Percentiles rank a stretch among this genome's conserved stretches.
Conservation (phyloP, 208 protist species). For the Acanthamoeba triangularis region DNA sequence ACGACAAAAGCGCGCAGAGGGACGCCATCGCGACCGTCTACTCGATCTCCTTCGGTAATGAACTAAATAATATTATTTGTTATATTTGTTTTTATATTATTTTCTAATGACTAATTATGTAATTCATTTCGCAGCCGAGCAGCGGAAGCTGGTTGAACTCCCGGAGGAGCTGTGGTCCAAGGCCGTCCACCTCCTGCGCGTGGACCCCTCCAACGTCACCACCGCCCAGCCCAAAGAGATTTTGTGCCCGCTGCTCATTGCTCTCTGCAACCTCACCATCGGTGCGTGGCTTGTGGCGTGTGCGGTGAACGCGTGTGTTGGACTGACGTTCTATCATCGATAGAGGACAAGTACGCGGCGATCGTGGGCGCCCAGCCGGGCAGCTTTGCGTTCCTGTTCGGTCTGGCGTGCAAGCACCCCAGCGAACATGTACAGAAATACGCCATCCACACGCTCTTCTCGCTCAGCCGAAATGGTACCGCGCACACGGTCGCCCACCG, state of each 20-base stretch:
- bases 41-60: constrained; percentile 3
- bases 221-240: neutral
- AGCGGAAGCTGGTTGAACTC: neutral
- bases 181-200: constrained; percentile 11
- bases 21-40: constrained; percentile 20
- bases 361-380: constrained; percentile 8
- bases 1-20: neutral
- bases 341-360: constrained; percentile 47
- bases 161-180: constrained; percentile 22
- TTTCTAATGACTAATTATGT: no score
- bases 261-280: neutral
- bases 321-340: no score
- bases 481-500: neutral
- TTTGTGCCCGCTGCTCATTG: neutral
- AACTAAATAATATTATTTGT: no score
- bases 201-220: constrained; percentile 17
- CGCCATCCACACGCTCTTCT: constrained; percentile 10
- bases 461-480: neutral
- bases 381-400: constrained; percentile 19
- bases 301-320: neutral
- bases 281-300: neutral
- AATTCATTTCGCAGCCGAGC: no score
- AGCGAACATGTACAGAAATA: constrained; percentile 36
- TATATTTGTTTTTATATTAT: no score
- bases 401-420: constrained; percentile 32